Evolutionary conservation across 768 basidiomycete species (phyloP).

Genomic region (Rhodosporidiobolus sp.): DNA sequence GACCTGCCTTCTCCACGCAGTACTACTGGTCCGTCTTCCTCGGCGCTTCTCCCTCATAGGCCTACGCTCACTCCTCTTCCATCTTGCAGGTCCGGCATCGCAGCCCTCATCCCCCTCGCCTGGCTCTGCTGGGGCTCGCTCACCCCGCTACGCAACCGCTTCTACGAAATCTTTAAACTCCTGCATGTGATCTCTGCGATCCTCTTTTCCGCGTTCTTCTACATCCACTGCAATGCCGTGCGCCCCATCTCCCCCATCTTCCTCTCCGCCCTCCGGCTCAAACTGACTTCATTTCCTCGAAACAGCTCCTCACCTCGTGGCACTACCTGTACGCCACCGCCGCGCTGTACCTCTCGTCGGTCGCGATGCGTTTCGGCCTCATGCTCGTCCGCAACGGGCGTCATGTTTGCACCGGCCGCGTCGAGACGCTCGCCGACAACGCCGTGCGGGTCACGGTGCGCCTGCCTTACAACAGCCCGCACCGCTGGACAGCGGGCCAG

Average conservation of each 20-base stretch:
- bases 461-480: conserved; percentile 14
- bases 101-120: conserved; percentile 37
- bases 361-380: conserved; percentile 42
- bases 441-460: conserved; percentile 37
- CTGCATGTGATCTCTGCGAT: conserved; percentile 40
- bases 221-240: conserved; percentile 44
- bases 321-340: conserved; percentile 44
- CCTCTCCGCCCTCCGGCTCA: background rate
- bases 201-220: conserved; percentile 45
- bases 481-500: conserved; percentile 43
- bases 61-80: background rate
- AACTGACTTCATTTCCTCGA: no score
- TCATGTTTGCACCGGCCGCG: conserved; percentile 30
- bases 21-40: background rate
- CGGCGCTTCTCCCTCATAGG: background rate
- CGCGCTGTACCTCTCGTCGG: conserved; percentile 32
- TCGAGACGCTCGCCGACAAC: conserved; percentile 37
- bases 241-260: background rate
- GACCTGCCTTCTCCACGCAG: background rate
- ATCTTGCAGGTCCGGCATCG: conserved; percentile 31
- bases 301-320: conserved; percentile 25
- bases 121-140: conserved; percentile 42
- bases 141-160: conserved; percentile 30
- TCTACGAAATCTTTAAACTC: conserved; percentile 44
- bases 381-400: conserved; percentile 42